A percentile compares a stretch with the other conserved stretches of the same genome.
These are phyloP conservation scores for Nitzschia inconspicua DNA, from an alignment of 108 stramenopile genomes.

Conservation along the genomic window DNA sequence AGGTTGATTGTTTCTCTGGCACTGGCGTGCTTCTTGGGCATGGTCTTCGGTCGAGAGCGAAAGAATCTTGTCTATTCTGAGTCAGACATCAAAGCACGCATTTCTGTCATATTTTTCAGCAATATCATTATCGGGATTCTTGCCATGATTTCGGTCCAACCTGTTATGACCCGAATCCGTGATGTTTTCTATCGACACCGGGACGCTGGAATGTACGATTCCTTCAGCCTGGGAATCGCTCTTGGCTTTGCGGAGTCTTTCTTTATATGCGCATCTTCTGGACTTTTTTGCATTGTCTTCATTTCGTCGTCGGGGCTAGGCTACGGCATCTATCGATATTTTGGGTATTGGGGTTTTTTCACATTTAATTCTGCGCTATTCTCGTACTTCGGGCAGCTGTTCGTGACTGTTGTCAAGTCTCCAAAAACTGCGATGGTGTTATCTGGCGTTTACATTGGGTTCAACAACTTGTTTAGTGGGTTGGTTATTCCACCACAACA, in stretches of 20 bases:
- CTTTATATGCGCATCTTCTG: constrained; percentile 18
- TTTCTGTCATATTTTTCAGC: constrained; percentile 33
- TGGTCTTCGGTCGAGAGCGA: constrained; percentile 34
- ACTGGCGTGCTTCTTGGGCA: constrained; percentile 51
- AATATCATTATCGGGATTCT: constrained; percentile 53
- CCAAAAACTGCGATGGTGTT: constrained; percentile 43
- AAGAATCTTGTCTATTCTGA: constrained; percentile 16
- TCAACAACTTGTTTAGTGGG: constrained; percentile 65
- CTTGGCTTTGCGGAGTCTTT: constrained; percentile 47
- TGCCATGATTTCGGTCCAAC: constrained; percentile 39
- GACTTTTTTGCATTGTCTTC: constrained; percentile 14
- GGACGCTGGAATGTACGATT: constrained; percentile 56
- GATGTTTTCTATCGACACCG: constrained; percentile 63
- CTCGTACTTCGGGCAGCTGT: constrained; percentile 65
- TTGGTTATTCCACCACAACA: constrained; percentile 53
- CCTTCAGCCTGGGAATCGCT: constrained; percentile 39
- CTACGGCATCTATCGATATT: constrained; percentile 13
- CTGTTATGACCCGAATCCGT: constrained; percentile 57
- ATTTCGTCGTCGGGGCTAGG: constrained; percentile 27
- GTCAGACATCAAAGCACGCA: constrained; percentile 21
- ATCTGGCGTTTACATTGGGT: constrained; percentile 54
- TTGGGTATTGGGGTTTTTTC: constrained; percentile 48
- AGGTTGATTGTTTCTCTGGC: constrained; percentile 40
- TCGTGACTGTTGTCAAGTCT: constrained; percentile 52
- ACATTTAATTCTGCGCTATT: constrained; percentile 63